A percentile compares a stretch with the other conserved stretches of the same genome.
phyloP scores from a whole-genome alignment of 164 flowering plant genomes.

The Stephania cephalantha region DNA sequence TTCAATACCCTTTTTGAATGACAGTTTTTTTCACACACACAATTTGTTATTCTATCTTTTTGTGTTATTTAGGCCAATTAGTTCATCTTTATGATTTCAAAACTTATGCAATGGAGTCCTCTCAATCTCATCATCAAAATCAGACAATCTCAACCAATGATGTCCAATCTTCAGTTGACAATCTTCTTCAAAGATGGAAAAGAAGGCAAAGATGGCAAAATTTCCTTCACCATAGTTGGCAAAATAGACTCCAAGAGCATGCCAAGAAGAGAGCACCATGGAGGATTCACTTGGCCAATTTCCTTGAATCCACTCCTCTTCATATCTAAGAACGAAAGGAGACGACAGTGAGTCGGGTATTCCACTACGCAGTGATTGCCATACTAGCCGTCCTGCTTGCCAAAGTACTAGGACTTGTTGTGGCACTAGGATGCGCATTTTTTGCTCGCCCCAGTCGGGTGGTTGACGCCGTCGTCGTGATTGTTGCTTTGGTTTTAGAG shows the following conservation, averaged over 20 bases:
- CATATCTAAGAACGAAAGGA: constrained; percentile 9
- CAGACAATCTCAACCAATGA: constrained; percentile 16
- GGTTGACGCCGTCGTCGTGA: constrained; percentile 43
- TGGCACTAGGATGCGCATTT: constrained; percentile 38
- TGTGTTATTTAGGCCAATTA: background rate
- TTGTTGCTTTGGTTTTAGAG: constrained; percentile 46
- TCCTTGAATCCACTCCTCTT: constrained; percentile 44
- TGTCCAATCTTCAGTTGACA: constrained; percentile 31
- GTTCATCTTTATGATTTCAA: too few species aligned
- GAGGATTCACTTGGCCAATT: constrained; percentile 31
- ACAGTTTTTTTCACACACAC: background rate
- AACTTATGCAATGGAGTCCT: constrained; percentile 11
- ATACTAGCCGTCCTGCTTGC: constrained; percentile 36
- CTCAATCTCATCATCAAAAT: constrained; percentile 6
- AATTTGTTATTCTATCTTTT: background rate
- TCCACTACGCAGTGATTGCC: constrained; percentile 45
- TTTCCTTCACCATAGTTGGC: constrained; percentile 11
- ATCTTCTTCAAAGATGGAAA: constrained; percentile 29
- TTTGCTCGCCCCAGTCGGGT: constrained; percentile 41
- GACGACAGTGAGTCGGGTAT: constrained; percentile 15
- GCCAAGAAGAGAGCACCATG: constrained; percentile 29
- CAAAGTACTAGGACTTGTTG: constrained; percentile 23
- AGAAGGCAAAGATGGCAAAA: constrained; percentile 32
- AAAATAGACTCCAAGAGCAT: background rate
- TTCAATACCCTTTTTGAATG: constrained; percentile 10